Base-by-base conservation (phyloP, 495 filamentous ascomycete genomes). In the Clavariopsis aquatica region DNA sequence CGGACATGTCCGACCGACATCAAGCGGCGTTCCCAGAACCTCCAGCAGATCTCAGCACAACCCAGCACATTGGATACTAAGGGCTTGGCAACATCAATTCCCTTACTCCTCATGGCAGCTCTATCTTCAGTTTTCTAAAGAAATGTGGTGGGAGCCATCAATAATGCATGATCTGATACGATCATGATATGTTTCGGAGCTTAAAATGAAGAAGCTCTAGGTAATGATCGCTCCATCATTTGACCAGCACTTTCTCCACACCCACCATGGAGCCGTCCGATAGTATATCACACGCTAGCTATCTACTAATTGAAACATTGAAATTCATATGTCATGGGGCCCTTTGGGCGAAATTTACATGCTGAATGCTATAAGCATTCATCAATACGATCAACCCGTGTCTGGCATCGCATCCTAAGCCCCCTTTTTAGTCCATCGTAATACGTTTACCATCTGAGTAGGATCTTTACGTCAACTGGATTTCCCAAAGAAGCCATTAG, bases 401-500 rank as follows among this genome's bases (percentile, higher is more conserved):
- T 43, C 38, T 17, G 38, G 15, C 38, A 43, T n/a, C 38, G 38
- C 38, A 43, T 7, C 38, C 4, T 6, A 43, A 8, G 9, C 38
- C 38, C 8, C 38, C 9, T 43, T n/a, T 43, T 17, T n/a, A 3
- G n/a, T 43, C 38, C 3, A 51, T 51, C 22, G 19, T 17, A 43
- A 17, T 17, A 54, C 8, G 26, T 29, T 60, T 34, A 38, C 45
- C 29, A 2, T 38, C 45, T 47, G 28, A 24, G 54, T 62, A 46
- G 54, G 59, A 49, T 54, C 31, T 49, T 54, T 53, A 43, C 54
- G 49, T 52, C 49, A 45, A 12, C 20, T 17, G 15, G 19, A 1
- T n/a, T 13, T 62, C 47, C 34, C 59, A 54, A 62, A 53, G 19
- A 28, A 54, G 59, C 8, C 26, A 60, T 26, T 13, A 1, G 22